Evolutionary conservation across 495 filamentous ascomycete species (phyloP).

Genomic region (Amniculicola lignicola): DNA sequence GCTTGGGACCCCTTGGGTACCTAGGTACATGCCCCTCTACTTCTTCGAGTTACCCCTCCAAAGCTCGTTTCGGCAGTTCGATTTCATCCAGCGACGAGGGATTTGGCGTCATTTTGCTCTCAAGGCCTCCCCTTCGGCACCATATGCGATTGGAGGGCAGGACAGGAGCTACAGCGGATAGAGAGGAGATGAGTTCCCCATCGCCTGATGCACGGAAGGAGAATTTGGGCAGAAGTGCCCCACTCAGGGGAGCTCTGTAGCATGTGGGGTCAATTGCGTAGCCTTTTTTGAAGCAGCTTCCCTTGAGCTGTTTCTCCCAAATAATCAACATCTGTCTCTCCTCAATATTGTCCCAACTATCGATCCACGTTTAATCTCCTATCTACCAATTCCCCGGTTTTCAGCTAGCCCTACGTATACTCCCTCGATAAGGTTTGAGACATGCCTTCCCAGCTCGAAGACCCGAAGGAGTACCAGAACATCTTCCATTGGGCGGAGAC

Average conservation of each 20-base stretch:
- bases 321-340: background rate
- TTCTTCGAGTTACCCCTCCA: conserved; percentile 16
- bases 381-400: conserved; percentile 5
- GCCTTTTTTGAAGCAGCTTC: no score
- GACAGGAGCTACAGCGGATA: background rate
- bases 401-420: conserved; percentile 5
- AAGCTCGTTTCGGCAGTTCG: conserved; percentile 25
- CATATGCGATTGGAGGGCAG: conserved; percentile 23
- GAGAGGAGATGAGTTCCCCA: no score
- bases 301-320: no score
- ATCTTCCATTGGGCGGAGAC: conserved; percentile 60
- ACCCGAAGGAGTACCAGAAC: conserved; percentile 51
- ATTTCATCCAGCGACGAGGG: background rate
- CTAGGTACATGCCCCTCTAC: background rate
- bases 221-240: conserved; percentile 6
- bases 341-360: background rate
- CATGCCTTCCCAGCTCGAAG: conserved; percentile 20
- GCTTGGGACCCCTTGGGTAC: no score
- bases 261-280: conserved; percentile 33
- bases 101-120: conserved; percentile 1
- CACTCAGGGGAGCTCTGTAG: no score
- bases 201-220: background rate
- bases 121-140: background rate
- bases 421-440: no score
- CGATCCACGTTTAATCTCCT: background rate